phyloP scores from a whole-genome alignment of 805 yeast genomes.

The Kodamaea kaohsiungensis region DNA sequence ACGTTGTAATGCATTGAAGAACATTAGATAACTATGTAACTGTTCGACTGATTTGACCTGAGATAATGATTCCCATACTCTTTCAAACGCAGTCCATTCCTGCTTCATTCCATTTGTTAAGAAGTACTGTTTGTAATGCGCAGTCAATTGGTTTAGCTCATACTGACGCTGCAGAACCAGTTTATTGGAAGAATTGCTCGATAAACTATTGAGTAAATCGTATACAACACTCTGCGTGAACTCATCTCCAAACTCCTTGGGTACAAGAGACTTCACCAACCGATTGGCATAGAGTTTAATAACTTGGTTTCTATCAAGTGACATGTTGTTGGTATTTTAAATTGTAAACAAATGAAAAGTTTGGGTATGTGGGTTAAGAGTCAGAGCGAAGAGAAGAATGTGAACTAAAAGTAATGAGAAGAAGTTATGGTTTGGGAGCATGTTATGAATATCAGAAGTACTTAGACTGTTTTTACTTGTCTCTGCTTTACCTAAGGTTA shows the following conservation, averaged over 20 bases:
- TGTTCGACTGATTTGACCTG: conserved; percentile 30
- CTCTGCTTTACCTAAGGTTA: too few relatives aligned
- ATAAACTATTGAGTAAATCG: conserved; percentile 23
- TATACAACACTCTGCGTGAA: conserved; percentile 31
- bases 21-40: conserved; percentile 35
- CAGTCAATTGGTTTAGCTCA: conserved; percentile 21
- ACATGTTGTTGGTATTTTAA: conserved; percentile 18
- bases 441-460: too few relatives aligned
- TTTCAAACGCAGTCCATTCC: conserved; percentile 38
- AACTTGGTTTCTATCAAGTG: conserved; percentile 34
- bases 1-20: conserved; percentile 24
- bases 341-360: conserved; percentile 2
- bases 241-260: conserved; percentile 37
- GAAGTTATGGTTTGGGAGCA: neutral
- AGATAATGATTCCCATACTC: conserved; percentile 29
- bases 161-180: conserved; percentile 11
- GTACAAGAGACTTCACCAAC: conserved; percentile 37
- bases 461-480: too few relatives aligned
- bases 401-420: too few relatives aligned
- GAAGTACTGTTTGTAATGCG: conserved; percentile 25
- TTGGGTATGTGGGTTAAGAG: neutral
- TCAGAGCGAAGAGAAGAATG: neutral
- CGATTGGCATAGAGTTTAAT: conserved; percentile 33
- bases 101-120: conserved; percentile 23
- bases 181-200: conserved; percentile 5